phyloP scores from a whole-genome alignment of 2,329 filamentous ascomycete genomes.

The Tolypocladium amazonense region DNA sequence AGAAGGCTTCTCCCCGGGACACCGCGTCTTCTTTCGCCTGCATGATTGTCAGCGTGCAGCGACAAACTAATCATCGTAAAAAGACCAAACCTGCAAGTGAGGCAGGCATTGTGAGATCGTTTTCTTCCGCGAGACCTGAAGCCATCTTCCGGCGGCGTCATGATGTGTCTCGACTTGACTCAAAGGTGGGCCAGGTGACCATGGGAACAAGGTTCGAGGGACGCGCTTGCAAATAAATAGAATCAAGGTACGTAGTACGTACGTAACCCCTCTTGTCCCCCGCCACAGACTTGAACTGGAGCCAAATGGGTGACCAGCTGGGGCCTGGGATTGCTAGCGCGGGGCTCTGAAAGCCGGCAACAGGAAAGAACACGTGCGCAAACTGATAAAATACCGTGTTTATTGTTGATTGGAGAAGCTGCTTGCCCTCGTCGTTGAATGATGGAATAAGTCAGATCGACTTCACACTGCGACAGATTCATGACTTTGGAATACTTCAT shows the following conservation, averaged over 20 bases:
- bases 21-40: conserved; percentile 39
- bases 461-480: no score
- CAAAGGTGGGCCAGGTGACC: not conserved
- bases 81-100: conserved; percentile 33
- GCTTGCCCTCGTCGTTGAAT: no score
- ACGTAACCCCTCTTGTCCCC: not conserved
- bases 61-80: not conserved
- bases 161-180: conserved; percentile 5
- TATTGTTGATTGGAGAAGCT: no score
- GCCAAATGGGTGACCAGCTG: no score
- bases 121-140: conserved; percentile 21
- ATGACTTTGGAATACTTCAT: no score
- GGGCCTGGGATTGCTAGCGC: no score
- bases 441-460: no score
- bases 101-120: conserved; percentile 30
- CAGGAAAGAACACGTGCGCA: no score
- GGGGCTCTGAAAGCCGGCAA: no score
- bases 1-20: conserved; percentile 38
- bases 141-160: conserved; percentile 21
- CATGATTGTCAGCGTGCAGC: not conserved
- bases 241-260: not conserved
- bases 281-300: no score
- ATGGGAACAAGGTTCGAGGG: not conserved
- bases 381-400: no score
- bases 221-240: not conserved